Base-by-base conservation (phyloP, 2,329 filamentous ascomycete genomes). In the Arthroderma uncinatum region DNA sequence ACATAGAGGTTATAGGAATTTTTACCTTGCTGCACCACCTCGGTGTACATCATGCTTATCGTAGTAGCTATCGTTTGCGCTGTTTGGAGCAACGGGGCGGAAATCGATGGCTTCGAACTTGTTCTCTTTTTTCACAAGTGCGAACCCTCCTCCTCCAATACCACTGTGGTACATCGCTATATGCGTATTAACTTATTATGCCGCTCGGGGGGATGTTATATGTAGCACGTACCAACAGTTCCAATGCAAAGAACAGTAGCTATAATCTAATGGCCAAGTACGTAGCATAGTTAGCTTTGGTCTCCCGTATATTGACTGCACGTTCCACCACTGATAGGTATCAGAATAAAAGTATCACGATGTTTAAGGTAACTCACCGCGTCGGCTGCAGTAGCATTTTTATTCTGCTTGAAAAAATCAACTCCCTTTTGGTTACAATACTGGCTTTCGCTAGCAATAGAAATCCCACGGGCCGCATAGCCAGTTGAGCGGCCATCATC, bases 141-240 rank as follows among this genome's bases (percentile, higher is more conserved):
- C 87, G 72, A 96, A 97, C 1, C 92, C 92, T 39, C 92, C 92
- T 4, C 92, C 92, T 19, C 88, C 91, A 58, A 96, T 86, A 10
- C 92, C 91, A 37, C 73, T 77, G 68, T 91, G 87, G 63, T 89
- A 87, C 82, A 87, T 87, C 57, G 79, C 76, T 78, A 23, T n/a
- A 28, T 14, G 59, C 12, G n/a, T 10, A 36, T 53, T 30, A 30
- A 48, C 23, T 14, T 30, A 52, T 42, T 42, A 47, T 8, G 34
- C 1, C 16, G 23, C 34, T 25, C 21, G 1, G 21, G 39, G 6
- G 9, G 25, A 6, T 53, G 16, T 36, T 12, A 14, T 4, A n/a
- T 7, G 16, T 25, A 16, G 33, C 10, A 65, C 68, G 64, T 65
- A 74, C 78, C 85, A 42, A 87, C 79, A 4, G 87, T 84, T 5